phyloP scores from a whole-genome alignment of 306 rosid species.

The Glycine tomentella region DNA sequence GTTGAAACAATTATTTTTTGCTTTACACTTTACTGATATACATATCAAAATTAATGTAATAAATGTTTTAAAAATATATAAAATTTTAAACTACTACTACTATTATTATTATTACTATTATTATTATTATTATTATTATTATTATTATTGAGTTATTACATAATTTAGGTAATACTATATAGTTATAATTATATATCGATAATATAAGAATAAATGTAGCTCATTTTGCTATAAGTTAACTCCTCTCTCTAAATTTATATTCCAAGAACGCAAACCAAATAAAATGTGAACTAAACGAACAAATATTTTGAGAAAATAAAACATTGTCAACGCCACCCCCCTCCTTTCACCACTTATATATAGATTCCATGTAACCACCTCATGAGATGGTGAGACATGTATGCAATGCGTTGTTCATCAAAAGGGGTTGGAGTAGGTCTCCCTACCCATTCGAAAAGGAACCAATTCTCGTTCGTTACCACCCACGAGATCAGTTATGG shows the following conservation, averaged over 20 bases:
- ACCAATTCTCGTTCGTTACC: slow-evolving; percentile 58
- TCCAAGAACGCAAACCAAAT: too few species aligned
- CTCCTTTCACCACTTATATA: background rate
- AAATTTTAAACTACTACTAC: background rate
- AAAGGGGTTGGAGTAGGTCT: slow-evolving; percentile 59
- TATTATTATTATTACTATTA: too few species aligned
- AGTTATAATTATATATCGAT: background rate
- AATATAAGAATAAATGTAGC: background rate
- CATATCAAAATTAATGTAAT: background rate
- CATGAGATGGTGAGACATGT: slow-evolving; percentile 37
- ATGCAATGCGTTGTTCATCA: slow-evolving; percentile 49
- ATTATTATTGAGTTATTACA: background rate
- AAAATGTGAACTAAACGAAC: too few species aligned
- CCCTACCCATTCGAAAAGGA: slow-evolving; percentile 59
- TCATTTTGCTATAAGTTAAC: background rate
- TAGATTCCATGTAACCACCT: slow-evolving; percentile 57
- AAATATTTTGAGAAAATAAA: too few species aligned
- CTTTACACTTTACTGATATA: too few species aligned
- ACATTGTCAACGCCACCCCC: too few species aligned
- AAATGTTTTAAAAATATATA: background rate
- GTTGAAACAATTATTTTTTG: background rate
- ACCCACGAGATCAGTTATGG: too few species aligned
- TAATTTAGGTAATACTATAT: background rate
- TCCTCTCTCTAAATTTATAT: too few species aligned
- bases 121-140: too few species aligned